Evolutionary conservation across 2,329 filamentous ascomycete genomes (phyloP).

Genomic region (Venturia pyrina): DNA sequence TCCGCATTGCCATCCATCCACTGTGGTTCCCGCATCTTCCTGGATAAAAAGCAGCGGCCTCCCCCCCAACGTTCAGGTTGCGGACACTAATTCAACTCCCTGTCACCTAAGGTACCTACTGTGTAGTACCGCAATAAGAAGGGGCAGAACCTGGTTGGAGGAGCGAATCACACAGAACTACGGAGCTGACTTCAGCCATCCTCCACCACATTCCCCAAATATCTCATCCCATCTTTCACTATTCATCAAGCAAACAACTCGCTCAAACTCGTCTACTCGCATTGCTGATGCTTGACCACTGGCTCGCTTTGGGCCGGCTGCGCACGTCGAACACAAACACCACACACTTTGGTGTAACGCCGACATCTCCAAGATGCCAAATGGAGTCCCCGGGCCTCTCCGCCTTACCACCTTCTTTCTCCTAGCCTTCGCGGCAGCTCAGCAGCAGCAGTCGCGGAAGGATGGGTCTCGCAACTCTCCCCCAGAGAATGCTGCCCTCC

Average conservation of each 20-base stretch:
- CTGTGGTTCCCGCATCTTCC: neutral
- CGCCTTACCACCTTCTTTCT: slow-evolving; percentile 27
- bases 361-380: slow-evolving; percentile 8
- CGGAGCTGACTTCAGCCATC: neutral
- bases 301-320: slow-evolving; percentile 9
- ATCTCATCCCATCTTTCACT: neutral
- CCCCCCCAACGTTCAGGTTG: neutral
- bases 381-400: slow-evolving; percentile 8
- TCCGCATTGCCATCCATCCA: neutral
- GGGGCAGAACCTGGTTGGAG: neutral
- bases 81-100: too few species aligned
- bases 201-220: neutral
- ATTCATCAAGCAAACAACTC: neutral
- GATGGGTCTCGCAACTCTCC: slow-evolving; percentile 20
- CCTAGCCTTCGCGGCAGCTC: slow-evolving; percentile 25
- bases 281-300: slow-evolving; percentile 11
- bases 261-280: neutral
- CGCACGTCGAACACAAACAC: neutral
- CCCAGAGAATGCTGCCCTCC: slow-evolving; percentile 18
- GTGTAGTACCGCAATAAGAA: neutral
- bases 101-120: too few species aligned
- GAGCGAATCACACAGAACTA: neutral
- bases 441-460: slow-evolving; percentile 30
- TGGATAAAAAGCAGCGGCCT: neutral
- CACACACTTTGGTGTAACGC: neutral